These are phyloP conservation scores for Calonectria pseudoturangicola DNA, from an alignment of 2,329 filamentous ascomycete species.

Conservation along the genomic window DNA sequence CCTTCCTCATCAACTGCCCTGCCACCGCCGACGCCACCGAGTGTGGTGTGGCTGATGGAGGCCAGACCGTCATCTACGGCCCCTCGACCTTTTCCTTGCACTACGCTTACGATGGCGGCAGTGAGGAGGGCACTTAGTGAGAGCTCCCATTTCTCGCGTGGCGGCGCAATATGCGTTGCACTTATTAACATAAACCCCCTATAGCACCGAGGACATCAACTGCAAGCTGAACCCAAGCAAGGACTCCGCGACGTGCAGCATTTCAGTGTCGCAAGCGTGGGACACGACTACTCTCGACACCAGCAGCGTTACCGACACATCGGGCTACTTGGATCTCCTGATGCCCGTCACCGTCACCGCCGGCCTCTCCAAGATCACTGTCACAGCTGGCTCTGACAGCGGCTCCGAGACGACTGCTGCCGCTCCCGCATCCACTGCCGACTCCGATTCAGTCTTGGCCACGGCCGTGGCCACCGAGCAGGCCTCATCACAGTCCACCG, in stretches of 20 bases:
- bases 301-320: constrained; percentile 29
- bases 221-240: constrained; percentile 55
- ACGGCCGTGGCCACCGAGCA: constrained; percentile 17
- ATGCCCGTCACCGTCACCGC: constrained; percentile 61
- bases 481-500: constrained; percentile 34
- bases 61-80: constrained; percentile 55
- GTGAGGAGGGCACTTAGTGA: constrained; percentile 46
- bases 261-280: constrained; percentile 26
- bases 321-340: constrained; percentile 48
- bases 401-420: constrained; percentile 43
- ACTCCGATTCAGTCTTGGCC: constrained; percentile 21
- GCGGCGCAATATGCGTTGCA: not conserved
- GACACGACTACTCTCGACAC: constrained; percentile 18
- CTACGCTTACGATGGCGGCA: constrained; percentile 36
- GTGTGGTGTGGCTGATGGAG: constrained; percentile 50
- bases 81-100: constrained; percentile 53
- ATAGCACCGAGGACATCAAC: constrained; percentile 44
- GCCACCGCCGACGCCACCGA: constrained; percentile 43
- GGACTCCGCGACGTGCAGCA: constrained; percentile 51
- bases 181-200: constrained; percentile 6
- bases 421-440: constrained; percentile 34
- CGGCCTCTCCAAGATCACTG: constrained; percentile 60
- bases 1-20: constrained; percentile 55
- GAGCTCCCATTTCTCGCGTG: not conserved
- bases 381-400: constrained; percentile 24